phyloP scores from a whole-genome alignment of 176 grass and related monocot genomes.

The Eragrostis curvula region DNA sequence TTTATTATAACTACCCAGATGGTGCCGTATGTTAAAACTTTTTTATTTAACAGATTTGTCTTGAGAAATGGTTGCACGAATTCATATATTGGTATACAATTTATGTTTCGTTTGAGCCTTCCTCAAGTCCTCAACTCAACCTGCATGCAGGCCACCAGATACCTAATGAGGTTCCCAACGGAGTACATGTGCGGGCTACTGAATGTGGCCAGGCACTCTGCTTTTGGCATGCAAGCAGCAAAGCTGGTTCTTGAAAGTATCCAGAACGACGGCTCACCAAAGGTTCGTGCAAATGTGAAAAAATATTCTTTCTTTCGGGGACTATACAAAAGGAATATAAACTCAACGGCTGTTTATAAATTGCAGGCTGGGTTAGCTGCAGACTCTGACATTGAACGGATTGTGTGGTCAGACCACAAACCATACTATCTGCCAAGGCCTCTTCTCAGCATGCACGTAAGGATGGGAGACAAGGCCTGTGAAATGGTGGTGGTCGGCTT shows the following conservation, averaged over 20 bases:
- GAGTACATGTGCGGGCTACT: slow-evolving; percentile 68
- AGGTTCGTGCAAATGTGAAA: slow-evolving; percentile 37
- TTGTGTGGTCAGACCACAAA: slow-evolving; percentile 64
- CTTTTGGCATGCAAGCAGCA: slow-evolving; percentile 62
- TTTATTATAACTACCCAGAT: no score
- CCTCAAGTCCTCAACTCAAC: not conserved
- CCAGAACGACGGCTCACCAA: not conserved
- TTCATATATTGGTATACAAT: no score
- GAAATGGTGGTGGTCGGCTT: slow-evolving; percentile 67
- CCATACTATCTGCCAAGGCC: slow-evolving; percentile 58
- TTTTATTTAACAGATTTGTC: not conserved
- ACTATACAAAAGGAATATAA: not conserved
- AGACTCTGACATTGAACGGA: slow-evolving; percentile 37
- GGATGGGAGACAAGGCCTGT: slow-evolving; percentile 75
- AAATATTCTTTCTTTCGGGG: not conserved
- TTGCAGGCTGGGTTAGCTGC: slow-evolving; percentile 24
- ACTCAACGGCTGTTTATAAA: not conserved
- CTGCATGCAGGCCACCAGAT: slow-evolving; percentile 61
- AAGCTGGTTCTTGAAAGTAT: slow-evolving; percentile 53
- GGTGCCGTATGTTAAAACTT: not conserved
- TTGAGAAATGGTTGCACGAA: not conserved
- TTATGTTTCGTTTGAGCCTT: not conserved
- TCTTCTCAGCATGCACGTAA: slow-evolving; percentile 69
- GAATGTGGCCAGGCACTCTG: slow-evolving; percentile 56
- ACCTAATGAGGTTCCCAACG: slow-evolving; percentile 70